Evolutionary conservation across 768 basidiomycete species (phyloP).

Genomic region (Tremella fuciformis): DNA sequence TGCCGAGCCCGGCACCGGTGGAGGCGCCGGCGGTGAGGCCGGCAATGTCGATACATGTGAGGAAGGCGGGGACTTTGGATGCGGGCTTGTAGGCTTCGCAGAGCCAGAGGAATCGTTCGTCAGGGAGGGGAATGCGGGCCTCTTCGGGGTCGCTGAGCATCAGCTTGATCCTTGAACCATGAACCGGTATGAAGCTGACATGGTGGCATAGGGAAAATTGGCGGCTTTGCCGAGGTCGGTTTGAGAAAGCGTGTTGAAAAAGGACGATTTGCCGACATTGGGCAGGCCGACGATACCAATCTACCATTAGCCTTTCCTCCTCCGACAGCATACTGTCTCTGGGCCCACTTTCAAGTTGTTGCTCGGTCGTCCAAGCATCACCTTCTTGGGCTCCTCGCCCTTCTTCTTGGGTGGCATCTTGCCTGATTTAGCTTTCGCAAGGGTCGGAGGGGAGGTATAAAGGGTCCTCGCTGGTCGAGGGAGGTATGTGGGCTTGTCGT

Average conservation of each 20-base stretch:
- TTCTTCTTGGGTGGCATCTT: conserved; percentile 93
- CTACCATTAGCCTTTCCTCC: conserved; percentile 50
- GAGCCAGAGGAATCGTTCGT: conserved; percentile 91
- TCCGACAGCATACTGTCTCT: no score
- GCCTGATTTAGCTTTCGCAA: conserved; percentile 10
- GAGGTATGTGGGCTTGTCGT: no score
- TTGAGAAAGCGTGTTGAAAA: conserved; percentile 88
- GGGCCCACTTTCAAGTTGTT: conserved; percentile 72
- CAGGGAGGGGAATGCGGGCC: conserved; percentile 93
- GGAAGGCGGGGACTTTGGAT: conserved; percentile 82
- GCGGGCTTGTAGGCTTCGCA: conserved; percentile 84
- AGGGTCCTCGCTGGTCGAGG: background rate
- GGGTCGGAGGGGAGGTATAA: conserved; percentile 2
- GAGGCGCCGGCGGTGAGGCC: conserved; percentile 98
- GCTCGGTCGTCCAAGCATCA: conserved; percentile 79
- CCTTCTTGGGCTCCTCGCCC: conserved; percentile 72
- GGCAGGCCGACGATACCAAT: conserved; percentile 97
- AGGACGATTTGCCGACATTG: conserved; percentile 98
- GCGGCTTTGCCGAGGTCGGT: conserved; percentile 87
- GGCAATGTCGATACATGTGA: conserved; percentile 98
- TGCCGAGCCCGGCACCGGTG: conserved; percentile 95
- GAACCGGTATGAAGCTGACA: conserved; percentile 23
- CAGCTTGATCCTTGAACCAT: background rate
- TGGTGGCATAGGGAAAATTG: conserved; percentile 82
- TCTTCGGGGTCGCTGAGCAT: conserved; percentile 85